These are phyloP conservation scores for Trichophyton benhamiae DNA, from an alignment of 2,329 filamentous ascomycete genomes.

Conservation along the genomic window DNA sequence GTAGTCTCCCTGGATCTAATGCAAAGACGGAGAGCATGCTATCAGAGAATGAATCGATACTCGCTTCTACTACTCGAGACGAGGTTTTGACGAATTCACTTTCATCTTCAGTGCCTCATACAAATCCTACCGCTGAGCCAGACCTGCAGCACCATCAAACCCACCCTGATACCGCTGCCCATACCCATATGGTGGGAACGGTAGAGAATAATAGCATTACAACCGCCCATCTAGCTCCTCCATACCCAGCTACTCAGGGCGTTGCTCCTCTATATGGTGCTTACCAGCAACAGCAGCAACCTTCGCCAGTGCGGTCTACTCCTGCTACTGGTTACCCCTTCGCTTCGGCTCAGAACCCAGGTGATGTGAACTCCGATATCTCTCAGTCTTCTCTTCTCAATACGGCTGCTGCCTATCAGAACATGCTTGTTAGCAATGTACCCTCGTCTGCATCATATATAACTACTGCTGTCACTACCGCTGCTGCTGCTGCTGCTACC, in stretches of 20 bases:
- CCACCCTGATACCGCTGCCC: not conserved
- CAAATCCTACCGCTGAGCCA: not conserved
- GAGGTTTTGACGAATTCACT: not conserved
- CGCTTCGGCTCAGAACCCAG: constrained; percentile 13
- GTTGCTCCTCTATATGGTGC: not conserved
- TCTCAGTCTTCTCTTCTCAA: constrained; percentile 16
- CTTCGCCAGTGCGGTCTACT: not conserved
- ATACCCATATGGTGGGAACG: not conserved
- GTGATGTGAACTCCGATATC: constrained; percentile 15
- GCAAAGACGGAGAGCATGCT: constrained; percentile 17
- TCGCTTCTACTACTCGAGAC: constrained; percentile 1
- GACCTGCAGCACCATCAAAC: not conserved
- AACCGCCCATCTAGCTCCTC: not conserved
- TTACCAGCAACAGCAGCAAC: not conserved
- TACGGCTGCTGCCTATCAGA: constrained; percentile 37
- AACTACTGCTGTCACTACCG: constrained; percentile 16
- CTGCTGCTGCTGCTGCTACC: constrained; percentile 17
- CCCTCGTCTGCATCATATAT: constrained; percentile 18
- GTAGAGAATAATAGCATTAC: not conserved
- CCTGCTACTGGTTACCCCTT: not conserved
- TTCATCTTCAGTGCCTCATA: constrained; percentile 3
- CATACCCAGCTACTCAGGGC: not conserved
- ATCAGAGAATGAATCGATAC: constrained; percentile 16
- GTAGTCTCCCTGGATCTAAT: constrained; percentile 23
- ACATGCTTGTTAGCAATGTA: constrained; percentile 37